Percentiles rank a stretch among this genome's conserved stretches.
These are phyloP conservation scores for Linum usitatissimum DNA, from an alignment of 345 rosid species.

Conservation along the genomic window DNA sequence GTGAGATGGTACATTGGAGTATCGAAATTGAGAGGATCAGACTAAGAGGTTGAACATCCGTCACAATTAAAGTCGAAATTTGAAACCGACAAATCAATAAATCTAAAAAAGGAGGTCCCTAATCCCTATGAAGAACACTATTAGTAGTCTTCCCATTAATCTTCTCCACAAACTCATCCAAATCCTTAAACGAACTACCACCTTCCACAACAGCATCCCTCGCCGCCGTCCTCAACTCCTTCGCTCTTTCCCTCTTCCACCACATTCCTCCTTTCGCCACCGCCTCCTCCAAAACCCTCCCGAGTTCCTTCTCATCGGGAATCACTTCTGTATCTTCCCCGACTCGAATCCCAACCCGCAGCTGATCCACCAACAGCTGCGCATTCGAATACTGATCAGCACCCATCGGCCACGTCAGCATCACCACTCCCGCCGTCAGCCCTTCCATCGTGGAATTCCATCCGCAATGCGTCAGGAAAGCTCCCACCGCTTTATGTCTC, in stretches of 20 bases:
- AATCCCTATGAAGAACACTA: too few relatives aligned
- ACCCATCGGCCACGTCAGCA: slow-evolving; percentile 64
- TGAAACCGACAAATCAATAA: too few relatives aligned
- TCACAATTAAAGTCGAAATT: too few relatives aligned
- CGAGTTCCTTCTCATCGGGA: slow-evolving; percentile 33
- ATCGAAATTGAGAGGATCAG: too few relatives aligned
- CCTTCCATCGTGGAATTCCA: slow-evolving; percentile 61
- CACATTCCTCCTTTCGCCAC: slow-evolving; percentile 11
- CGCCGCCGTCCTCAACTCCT: slow-evolving; percentile 31
- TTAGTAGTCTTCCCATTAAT: too few relatives aligned
- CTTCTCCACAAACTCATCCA: slow-evolving; percentile 15
- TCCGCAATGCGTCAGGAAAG: slow-evolving; percentile 57
- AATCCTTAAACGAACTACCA: slow-evolving; percentile 41
- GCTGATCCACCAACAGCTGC: slow-evolving; percentile 39
- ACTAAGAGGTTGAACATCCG: too few relatives aligned
- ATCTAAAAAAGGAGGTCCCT: too few relatives aligned
- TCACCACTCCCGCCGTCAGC: slow-evolving; percentile 32
- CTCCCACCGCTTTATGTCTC: slow-evolving; percentile 40
- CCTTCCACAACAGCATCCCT: slow-evolving; percentile 25
- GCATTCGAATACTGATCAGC: slow-evolving; percentile 51
- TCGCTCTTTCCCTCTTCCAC: slow-evolving; percentile 18
- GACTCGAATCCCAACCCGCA: slow-evolving; percentile 35
- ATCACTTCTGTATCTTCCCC: slow-evolving; percentile 29
- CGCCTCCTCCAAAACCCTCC: slow-evolving; percentile 21
- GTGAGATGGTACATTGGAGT: too few relatives aligned